phyloP scores from a whole-genome alignment of 148 eudicot genomes.

The Fallopia convolvulus region DNA sequence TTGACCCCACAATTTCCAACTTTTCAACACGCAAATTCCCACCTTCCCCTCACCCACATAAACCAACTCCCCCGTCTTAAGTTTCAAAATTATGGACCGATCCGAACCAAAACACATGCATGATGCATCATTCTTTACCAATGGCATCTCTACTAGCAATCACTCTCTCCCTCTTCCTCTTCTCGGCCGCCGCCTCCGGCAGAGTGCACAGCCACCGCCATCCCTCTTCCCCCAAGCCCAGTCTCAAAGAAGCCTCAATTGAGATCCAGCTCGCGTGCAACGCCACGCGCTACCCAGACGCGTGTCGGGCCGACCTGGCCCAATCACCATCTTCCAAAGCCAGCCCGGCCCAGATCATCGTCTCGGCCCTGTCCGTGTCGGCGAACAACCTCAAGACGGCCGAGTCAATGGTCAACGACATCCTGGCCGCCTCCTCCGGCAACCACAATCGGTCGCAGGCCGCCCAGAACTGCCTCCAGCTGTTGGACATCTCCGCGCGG shows the following conservation, averaged over 20 bases:
- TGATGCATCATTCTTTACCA: too few relatives aligned
- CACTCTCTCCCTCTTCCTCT: constrained; percentile 3
- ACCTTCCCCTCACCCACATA: too few relatives aligned
- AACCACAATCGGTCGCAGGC: constrained; percentile 53
- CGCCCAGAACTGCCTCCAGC: constrained; percentile 42
- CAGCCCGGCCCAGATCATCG: constrained; percentile 30
- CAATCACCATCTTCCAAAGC: constrained; percentile 19
- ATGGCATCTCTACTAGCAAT: background rate
- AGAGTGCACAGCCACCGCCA: background rate
- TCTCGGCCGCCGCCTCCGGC: constrained; percentile 26
- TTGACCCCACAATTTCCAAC: too few relatives aligned
- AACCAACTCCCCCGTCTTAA: too few relatives aligned
- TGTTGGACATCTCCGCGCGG: constrained; percentile 29
- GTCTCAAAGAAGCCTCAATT: background rate
- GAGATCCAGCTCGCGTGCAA: constrained; percentile 46
- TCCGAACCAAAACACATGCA: too few relatives aligned
- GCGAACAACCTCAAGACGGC: constrained; percentile 37
- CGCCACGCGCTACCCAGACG: constrained; percentile 48
- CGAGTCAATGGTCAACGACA: constrained; percentile 33
- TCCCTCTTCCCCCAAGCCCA: background rate
- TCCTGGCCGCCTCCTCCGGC: constrained; percentile 44
- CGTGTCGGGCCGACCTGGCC: constrained; percentile 27
- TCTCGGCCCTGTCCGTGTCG: constrained; percentile 35
- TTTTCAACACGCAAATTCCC: too few relatives aligned
- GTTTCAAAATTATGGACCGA: too few relatives aligned